These are phyloP conservation scores for Tilletia setariae DNA, from an alignment of 1,284 basidiomycete species.

Conservation along the genomic window DNA sequence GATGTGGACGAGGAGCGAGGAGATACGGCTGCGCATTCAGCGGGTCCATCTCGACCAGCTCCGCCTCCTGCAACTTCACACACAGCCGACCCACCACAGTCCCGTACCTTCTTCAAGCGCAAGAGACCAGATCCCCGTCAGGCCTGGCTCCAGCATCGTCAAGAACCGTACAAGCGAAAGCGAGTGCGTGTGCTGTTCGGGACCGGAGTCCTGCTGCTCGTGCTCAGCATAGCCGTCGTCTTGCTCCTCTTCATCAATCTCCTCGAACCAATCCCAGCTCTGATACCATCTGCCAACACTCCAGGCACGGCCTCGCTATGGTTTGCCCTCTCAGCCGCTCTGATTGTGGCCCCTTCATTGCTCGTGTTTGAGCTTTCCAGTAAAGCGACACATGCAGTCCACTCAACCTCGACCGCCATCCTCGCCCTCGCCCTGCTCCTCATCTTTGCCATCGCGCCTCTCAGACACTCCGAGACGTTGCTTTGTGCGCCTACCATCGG, in stretches of 20 bases:
- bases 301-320: slow-evolving; percentile 35
- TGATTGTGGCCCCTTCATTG: slow-evolving; percentile 31
- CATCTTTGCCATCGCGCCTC: neutral
- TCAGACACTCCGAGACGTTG: neutral
- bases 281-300: slow-evolving; percentile 32
- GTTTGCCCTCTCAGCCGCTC: slow-evolving; percentile 31
- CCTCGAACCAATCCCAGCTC: slow-evolving; percentile 32
- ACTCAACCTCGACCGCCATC: slow-evolving; percentile 26
- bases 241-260: slow-evolving; percentile 33
- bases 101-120: slow-evolving; percentile 13
- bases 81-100: neutral
- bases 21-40: neutral
- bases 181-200: slow-evolving; percentile 29
- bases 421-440: slow-evolving; percentile 26
- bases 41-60: neutral
- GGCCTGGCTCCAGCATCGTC: neutral
- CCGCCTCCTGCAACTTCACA: neutral
- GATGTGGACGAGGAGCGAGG: neutral
- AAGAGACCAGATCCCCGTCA: neutral
- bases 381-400: slow-evolving; percentile 31
- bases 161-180: neutral
- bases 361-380: slow-evolving; percentile 41
- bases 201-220: slow-evolving; percentile 28
- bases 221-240: slow-evolving; percentile 26
- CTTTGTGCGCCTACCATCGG: slow-evolving; percentile 30